Evolutionary conservation across 2,329 filamentous ascomycete species (phyloP).

Genomic region (Monosporascus sp.): DNA sequence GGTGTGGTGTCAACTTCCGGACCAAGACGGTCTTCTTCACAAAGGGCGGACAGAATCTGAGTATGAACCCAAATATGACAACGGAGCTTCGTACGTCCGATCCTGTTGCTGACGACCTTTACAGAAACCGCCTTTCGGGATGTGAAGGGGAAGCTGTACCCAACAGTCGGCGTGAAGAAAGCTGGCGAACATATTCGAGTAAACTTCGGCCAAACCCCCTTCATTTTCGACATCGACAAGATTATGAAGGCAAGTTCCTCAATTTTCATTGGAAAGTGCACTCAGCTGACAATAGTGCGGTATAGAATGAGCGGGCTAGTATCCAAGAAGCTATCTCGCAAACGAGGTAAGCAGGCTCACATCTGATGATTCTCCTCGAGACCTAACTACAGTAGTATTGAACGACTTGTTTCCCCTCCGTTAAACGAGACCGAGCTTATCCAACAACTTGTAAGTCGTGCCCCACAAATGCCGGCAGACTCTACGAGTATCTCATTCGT

Average conservation of each 20-base stretch:
- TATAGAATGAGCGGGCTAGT: slow-evolving; percentile 54
- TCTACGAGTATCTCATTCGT: slow-evolving; percentile 7
- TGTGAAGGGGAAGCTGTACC: slow-evolving; percentile 62
- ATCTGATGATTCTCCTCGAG: slow-evolving; percentile 1
- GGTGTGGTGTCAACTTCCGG: slow-evolving; percentile 63
- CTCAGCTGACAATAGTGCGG: slow-evolving; percentile 6
- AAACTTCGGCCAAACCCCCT: slow-evolving; percentile 70
- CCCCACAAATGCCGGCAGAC: neutral
- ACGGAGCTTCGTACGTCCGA: neutral
- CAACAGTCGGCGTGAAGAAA: slow-evolving; percentile 61
- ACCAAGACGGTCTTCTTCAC: slow-evolving; percentile 64
- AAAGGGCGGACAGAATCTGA: slow-evolving; percentile 55
- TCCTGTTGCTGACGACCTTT: slow-evolving; percentile 18
- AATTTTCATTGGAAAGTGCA: neutral
- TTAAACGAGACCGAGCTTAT: slow-evolving; percentile 73
- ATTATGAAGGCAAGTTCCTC: slow-evolving; percentile 63
- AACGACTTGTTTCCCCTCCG: slow-evolving; percentile 51
- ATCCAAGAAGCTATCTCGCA: slow-evolving; percentile 56
- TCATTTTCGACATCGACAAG: slow-evolving; percentile 86
- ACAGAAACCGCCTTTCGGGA: slow-evolving; percentile 68
- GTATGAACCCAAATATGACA: slow-evolving; percentile 31
- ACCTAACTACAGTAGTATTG: slow-evolving; percentile 39
- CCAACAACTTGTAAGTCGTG: slow-evolving; percentile 62
- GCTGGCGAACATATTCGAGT: slow-evolving; percentile 55
- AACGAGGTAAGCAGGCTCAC: slow-evolving; percentile 31